Percentiles rank a stretch among this genome's conserved stretches.
phyloP scores from a whole-genome alignment of 768 basidiomycete genomes.

The Lactifluus piperatus region DNA sequence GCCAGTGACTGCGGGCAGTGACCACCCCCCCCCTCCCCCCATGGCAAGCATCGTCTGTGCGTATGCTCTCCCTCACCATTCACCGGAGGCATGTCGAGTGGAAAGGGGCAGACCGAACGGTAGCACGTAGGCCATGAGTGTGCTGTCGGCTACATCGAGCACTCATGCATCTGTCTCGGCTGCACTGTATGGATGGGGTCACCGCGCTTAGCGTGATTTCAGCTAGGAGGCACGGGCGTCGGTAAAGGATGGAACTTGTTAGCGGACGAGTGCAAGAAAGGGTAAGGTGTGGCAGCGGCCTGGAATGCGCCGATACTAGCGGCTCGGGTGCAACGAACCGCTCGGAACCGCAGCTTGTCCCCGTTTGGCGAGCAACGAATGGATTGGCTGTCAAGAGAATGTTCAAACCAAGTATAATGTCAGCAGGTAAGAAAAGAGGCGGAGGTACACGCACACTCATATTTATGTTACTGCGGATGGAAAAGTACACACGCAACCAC shows the following conservation, averaged over 20 bases:
- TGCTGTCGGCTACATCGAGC: slow-evolving; percentile 76
- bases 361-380: too few species aligned
- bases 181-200: slow-evolving; percentile 59
- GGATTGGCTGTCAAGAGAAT: slow-evolving; percentile 45
- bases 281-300: slow-evolving; percentile 19
- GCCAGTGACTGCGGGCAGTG: slow-evolving; percentile 43
- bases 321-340: slow-evolving; percentile 79
- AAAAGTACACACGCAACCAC: too few species aligned
- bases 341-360: slow-evolving; percentile 81
- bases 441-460: too few species aligned
- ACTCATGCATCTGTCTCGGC: slow-evolving; percentile 85
- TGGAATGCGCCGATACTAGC: slow-evolving; percentile 32
- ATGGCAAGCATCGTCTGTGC: slow-evolving; percentile 50
- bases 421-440: too few species aligned
- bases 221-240: background rate
- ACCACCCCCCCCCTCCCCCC: slow-evolving; percentile 72
- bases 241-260: background rate
- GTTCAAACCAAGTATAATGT: slow-evolving; percentile 61
- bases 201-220: slow-evolving; percentile 33
- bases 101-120: slow-evolving; percentile 43
- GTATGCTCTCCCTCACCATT: slow-evolving; percentile 31
- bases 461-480: too few species aligned
- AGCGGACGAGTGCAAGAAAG: slow-evolving; percentile 15
- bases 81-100: slow-evolving; percentile 21
- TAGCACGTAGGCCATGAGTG: slow-evolving; percentile 55